Evolutionary conservation across 805 yeast species (phyloP).

Genomic region (Saccharomycopsis schoenii): DNA sequence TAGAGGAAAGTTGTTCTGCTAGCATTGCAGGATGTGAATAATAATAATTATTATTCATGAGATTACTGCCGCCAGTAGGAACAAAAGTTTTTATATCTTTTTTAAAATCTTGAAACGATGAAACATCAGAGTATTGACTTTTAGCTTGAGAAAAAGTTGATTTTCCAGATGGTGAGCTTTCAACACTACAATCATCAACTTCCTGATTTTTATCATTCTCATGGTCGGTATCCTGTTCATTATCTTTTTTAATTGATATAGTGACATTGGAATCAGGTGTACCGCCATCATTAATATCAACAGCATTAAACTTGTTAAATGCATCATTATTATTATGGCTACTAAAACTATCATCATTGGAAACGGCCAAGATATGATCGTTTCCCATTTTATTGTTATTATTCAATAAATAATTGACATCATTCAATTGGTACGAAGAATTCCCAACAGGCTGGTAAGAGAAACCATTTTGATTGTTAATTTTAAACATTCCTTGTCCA

Average conservation of each 20-base stretch:
- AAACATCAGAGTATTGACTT: not conserved
- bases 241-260: not conserved
- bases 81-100: not conserved
- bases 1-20: not conserved
- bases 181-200: not conserved
- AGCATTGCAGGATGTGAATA: not conserved
- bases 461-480: not conserved
- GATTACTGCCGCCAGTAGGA: not conserved
- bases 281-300: not conserved
- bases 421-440: not conserved
- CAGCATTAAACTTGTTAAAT: not conserved
- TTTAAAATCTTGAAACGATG: not conserved
- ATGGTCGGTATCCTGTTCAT: not conserved
- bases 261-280: not conserved
- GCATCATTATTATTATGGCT: not conserved
- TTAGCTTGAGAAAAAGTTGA: not conserved
- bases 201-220: not conserved
- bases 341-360: not conserved
- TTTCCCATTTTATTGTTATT: not conserved
- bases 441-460: not conserved
- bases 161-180: not conserved
- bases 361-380: not conserved
- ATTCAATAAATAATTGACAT: not conserved
- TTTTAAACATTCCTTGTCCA: not conserved
- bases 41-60: not conserved